Conservation (phyloP, 805 yeast genomes). For the Kluyveromyces lactis region DNA sequence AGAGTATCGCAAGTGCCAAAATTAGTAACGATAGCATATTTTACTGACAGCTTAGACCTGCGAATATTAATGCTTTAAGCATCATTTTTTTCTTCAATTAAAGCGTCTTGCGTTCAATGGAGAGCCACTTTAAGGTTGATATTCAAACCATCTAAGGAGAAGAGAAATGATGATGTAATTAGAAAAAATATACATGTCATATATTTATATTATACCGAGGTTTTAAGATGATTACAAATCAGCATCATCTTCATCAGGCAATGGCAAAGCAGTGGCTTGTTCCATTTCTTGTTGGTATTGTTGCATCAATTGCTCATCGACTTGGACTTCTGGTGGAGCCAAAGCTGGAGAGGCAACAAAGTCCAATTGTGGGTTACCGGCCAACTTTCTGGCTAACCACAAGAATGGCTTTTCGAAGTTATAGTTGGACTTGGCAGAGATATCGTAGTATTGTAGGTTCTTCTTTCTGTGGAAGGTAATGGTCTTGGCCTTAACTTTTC, state of each 20-base stretch:
- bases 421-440: constrained; percentile 98
- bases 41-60: constrained; percentile 94
- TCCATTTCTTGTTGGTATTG: constrained; percentile 99
- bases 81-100: no score
- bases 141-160: constrained; percentile 52
- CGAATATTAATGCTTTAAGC: no score
- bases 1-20: no score
- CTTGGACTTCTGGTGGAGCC: constrained; percentile 98
- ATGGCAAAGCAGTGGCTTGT: constrained; percentile 98
- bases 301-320: constrained; percentile 93
- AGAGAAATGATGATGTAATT: constrained; percentile 33
- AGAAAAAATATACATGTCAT: not conserved
- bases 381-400: constrained; percentile 99
- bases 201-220: not conserved
- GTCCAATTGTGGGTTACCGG: constrained; percentile 96
- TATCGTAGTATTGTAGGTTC: constrained; percentile 98
- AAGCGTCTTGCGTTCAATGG: no score
- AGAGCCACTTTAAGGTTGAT: no score
- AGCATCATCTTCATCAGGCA: constrained; percentile 99
- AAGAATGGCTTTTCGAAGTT: constrained; percentile 99
- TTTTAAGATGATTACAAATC: constrained; percentile 35
- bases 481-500: constrained; percentile 99
- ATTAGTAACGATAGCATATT: no score
- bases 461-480: constrained; percentile 99
- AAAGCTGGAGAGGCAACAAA: constrained; percentile 96